Base-by-base conservation (phyloP, 1,139 yeast genomes). In the Blastobotrys petasosporus region DNA sequence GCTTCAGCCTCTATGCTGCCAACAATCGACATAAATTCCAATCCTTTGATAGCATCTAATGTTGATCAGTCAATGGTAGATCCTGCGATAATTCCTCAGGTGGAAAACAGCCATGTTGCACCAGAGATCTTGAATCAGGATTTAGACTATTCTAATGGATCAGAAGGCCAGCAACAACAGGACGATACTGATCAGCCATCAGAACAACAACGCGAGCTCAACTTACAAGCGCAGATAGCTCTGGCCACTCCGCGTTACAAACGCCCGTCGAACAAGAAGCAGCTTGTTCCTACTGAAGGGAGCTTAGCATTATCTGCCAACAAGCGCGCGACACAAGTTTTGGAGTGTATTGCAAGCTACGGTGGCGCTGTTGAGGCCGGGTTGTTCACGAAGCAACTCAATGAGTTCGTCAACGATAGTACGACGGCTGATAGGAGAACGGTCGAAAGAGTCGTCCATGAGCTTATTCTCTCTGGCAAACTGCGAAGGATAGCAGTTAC, bases 311-410 rank as follows among this genome's bases (percentile, higher is more conserved):
- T 67, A 47, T 66, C 61, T 17, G 58, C 62, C 2, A 52, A 59
- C 37, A 67, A 65, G 42, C 59, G 71, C 13, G 58, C 61, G 12
- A 51, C 56, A 2, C 61, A 61, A 6, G 50, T 68, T 1, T 32
- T 67, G 31, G 48, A 58, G n/a, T 44, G 66, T 10, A 45, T 69
- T 13, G 51, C 56, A 5, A 62, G 62, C 2, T 51, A 57, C 39
- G 56, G 57, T 40, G 73, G 73, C 6, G 63, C 65, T 2, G 50
- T 61, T 31, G 65, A 60, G 29, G 61, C 64, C 3, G 67, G 65
- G 2, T 45, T 47, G 11, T 53, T 68, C 9, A 44, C 54, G 5
- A 42, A 48, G 10, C 55, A 51, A 7, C 42, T 66, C 4, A 55
- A 60, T 37, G 57, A 53, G 8, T 56, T 52, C 39, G 44, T 54